Evolutionary conservation across 768 basidiomycete species (phyloP).

Genomic region (Agrocybe praecox): DNA sequence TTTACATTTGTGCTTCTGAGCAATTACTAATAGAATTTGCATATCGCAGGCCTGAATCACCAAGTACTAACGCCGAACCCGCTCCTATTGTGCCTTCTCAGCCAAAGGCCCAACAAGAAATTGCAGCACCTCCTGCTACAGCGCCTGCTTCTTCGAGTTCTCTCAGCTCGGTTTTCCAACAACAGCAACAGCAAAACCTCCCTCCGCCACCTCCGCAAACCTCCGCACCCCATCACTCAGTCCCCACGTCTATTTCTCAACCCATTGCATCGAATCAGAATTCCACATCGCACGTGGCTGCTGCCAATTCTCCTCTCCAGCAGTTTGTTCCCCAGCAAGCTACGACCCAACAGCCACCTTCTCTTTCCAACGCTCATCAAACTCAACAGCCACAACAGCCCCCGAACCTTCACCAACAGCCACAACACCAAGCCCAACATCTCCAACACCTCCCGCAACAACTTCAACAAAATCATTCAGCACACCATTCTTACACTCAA

Average conservation of each 20-base stretch:
- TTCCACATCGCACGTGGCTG: constrained; percentile 26
- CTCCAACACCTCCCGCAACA: constrained; percentile 45
- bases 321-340: constrained; percentile 43
- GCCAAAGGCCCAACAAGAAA: constrained; percentile 30
- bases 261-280: constrained; percentile 34
- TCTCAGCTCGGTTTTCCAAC: constrained; percentile 49
- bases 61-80: constrained; percentile 33
- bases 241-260: constrained; percentile 42
- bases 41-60: constrained; percentile 37
- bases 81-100: constrained; percentile 28
- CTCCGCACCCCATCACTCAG: constrained; percentile 29
- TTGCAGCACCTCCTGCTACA: constrained; percentile 35
- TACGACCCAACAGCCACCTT: constrained; percentile 27
- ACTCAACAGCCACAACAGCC: constrained; percentile 27
- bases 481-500: constrained; percentile 62
- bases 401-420: constrained; percentile 37
- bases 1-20: constrained; percentile 1
- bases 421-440: constrained; percentile 41
- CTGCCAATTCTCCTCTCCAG: constrained; percentile 40
- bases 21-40: constrained; percentile 10
- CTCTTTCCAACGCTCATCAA: constrained; percentile 12
- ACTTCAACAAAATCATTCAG: constrained; percentile 40
- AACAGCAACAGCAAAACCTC: constrained; percentile 40
- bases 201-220: constrained; percentile 32
- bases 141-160: constrained; percentile 39